phyloP scores from a whole-genome alignment of 495 filamentous ascomycete species.

The Hypomontagnella submonticulosa region DNA sequence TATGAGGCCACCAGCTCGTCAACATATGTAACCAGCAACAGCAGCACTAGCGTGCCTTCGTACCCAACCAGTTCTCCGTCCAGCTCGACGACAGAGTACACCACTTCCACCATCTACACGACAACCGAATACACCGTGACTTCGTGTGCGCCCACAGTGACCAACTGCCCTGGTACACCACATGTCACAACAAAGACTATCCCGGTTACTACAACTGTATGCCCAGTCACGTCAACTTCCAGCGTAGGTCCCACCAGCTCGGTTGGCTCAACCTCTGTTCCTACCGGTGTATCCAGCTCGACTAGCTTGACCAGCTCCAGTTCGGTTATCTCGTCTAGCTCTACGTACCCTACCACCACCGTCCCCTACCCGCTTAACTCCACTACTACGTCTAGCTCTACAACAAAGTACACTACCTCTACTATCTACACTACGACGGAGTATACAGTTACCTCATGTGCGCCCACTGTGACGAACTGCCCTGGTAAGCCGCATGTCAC shows the following conservation, averaged over 20 bases:
- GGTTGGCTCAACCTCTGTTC: constrained; percentile 9
- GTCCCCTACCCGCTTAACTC: constrained; percentile 3
- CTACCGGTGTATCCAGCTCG: constrained; percentile 22
- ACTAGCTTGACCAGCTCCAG: constrained; percentile 43
- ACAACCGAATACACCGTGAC: constrained; percentile 62
- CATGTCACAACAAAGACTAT: constrained; percentile 30
- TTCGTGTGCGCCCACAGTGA: constrained; percentile 64
- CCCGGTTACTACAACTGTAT: constrained; percentile 31
- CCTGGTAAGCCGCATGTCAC: constrained; percentile 50
- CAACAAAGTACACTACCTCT: constrained; percentile 30
- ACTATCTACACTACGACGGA: constrained; percentile 41
- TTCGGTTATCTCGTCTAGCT: not conserved
- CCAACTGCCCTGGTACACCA: constrained; percentile 59
- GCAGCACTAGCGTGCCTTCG: not conserved
- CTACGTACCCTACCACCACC: constrained; percentile 6
- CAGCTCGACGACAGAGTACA: constrained; percentile 13
- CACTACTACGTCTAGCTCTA: constrained; percentile 6
- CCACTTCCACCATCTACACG: constrained; percentile 19
- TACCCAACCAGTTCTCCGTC: constrained; percentile 5
- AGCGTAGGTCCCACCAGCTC: not conserved
- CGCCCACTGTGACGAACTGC: constrained; percentile 51
- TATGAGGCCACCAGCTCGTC: not conserved
- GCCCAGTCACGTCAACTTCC: constrained; percentile 23
- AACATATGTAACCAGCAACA: not conserved
- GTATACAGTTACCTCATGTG: constrained; percentile 38